phyloP scores from a whole-genome alignment of 148 eudicot species.

The Camellia japonica region DNA sequence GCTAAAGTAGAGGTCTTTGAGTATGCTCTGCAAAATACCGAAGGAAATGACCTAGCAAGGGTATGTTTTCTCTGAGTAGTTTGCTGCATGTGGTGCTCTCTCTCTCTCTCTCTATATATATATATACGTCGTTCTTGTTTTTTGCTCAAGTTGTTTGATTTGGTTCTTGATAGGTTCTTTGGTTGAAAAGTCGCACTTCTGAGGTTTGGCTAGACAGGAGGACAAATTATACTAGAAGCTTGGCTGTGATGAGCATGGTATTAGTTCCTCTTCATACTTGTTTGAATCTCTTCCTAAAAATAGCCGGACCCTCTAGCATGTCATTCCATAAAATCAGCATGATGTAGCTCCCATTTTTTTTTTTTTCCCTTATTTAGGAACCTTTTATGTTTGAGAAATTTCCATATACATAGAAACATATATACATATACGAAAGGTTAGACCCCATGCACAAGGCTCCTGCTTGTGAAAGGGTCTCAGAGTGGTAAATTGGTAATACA shows the following conservation, averaged over 20 bases:
- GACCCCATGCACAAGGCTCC: too few relatives aligned
- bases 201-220: constrained; percentile 96
- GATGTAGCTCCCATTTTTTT: background rate
- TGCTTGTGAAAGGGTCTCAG: too few relatives aligned
- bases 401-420: too few relatives aligned
- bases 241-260: constrained; percentile 99
- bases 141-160: constrained; percentile 4
- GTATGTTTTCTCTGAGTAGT: constrained; percentile 31
- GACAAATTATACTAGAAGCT: constrained; percentile 96
- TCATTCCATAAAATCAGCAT: constrained; percentile 6
- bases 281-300: constrained; percentile 5
- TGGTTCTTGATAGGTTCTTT: constrained; percentile 59
- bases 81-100: background rate
- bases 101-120: background rate
- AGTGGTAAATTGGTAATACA: too few relatives aligned
- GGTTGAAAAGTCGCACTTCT: constrained; percentile 98
- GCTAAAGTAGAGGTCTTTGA: constrained; percentile 95
- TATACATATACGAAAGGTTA: too few relatives aligned
- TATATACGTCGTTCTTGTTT: background rate
- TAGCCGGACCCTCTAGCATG: background rate
- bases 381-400: background rate
- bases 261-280: constrained; percentile 5
- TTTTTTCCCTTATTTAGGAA: background rate
- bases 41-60: constrained; percentile 89
- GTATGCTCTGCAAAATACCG: constrained; percentile 87